Conservation (phyloP, 441 rosid species). For the Iberis amara region DNA sequence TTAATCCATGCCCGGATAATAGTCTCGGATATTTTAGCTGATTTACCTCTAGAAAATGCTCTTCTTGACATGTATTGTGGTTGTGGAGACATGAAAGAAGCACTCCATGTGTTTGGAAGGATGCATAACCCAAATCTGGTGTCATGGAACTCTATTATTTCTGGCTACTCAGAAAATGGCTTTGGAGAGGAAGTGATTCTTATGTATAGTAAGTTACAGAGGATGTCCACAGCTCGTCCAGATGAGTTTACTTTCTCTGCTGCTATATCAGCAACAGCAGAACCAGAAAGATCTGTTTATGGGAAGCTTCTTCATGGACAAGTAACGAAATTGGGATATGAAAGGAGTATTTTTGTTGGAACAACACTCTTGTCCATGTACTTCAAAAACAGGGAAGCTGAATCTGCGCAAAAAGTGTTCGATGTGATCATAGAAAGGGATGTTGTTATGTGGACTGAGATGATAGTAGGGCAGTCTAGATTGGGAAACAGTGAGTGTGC, state of each 20-base stretch:
- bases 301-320: constrained; percentile 71
- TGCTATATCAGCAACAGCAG: constrained; percentile 47
- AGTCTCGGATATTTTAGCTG: constrained; percentile 45
- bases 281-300: constrained; percentile 33
- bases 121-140: constrained; percentile 51
- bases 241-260: constrained; percentile 80
- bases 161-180: constrained; percentile 61
- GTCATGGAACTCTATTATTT: constrained; percentile 81
- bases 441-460: constrained; percentile 84
- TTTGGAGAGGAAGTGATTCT: constrained; percentile 49
- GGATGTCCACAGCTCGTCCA: constrained; percentile 41
- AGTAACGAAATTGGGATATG: constrained; percentile 51
- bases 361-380: constrained; percentile 69
- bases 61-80: constrained; percentile 80
- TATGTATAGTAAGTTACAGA: constrained; percentile 42
- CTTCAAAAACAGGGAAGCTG: constrained; percentile 50
- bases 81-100: constrained; percentile 48
- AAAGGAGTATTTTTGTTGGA: constrained; percentile 57
- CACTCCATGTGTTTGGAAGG: constrained; percentile 41
- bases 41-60: constrained; percentile 68
- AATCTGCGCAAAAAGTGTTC: constrained; percentile 51
- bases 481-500: constrained; percentile 56
- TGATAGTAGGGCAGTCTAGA: constrained; percentile 71
- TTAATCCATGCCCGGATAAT: constrained; percentile 49
- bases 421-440: constrained; percentile 47